Evolutionary conservation across 2,329 filamentous ascomycete species (phyloP).

Genomic region (Trichothecium sympodiale): DNA sequence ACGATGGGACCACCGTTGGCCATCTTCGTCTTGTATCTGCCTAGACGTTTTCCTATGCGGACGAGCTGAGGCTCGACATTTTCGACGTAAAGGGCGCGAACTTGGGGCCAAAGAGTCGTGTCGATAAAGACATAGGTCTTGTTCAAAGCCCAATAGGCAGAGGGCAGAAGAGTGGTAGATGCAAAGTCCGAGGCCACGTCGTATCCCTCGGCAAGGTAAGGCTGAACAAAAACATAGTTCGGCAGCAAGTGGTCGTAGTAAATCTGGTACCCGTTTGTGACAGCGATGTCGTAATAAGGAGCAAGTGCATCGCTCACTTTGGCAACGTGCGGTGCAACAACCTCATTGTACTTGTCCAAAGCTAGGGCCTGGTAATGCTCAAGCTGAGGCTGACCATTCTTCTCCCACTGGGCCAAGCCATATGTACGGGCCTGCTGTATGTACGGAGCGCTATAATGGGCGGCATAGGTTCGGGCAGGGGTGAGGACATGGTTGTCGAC

Average conservation of each 20-base stretch:
- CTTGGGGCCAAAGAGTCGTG: slow-evolving; percentile 67
- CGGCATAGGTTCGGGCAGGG: slow-evolving; percentile 56
- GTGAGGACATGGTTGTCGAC: slow-evolving; percentile 54
- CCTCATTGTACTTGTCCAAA: slow-evolving; percentile 55
- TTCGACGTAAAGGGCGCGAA: slow-evolving; percentile 72
- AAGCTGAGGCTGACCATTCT: slow-evolving; percentile 65
- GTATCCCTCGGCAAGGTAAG: slow-evolving; percentile 63
- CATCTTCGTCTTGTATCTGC: slow-evolving; percentile 47
- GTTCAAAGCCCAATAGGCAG: slow-evolving; percentile 59
- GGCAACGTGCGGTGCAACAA: slow-evolving; percentile 63
- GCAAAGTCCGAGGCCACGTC: slow-evolving; percentile 54
- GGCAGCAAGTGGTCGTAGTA: slow-evolving; percentile 68
- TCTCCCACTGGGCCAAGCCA: slow-evolving; percentile 64
- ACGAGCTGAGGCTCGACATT: slow-evolving; percentile 93
- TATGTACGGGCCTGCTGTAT: slow-evolving; percentile 57
- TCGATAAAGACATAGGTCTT: slow-evolving; percentile 61
- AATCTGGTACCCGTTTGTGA: slow-evolving; percentile 45
- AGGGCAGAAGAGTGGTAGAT: slow-evolving; percentile 59
- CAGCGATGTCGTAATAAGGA: slow-evolving; percentile 64
- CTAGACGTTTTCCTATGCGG: slow-evolving; percentile 82
- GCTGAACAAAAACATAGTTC: slow-evolving; percentile 60
- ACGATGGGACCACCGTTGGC: slow-evolving; percentile 3
- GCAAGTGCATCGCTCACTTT: slow-evolving; percentile 43
- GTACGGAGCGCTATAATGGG: slow-evolving; percentile 65
- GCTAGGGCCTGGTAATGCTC: slow-evolving; percentile 50